Evolutionary conservation across 371 early-diverging fungal species (phyloP).

Genomic region (Batkoa obscura): DNA sequence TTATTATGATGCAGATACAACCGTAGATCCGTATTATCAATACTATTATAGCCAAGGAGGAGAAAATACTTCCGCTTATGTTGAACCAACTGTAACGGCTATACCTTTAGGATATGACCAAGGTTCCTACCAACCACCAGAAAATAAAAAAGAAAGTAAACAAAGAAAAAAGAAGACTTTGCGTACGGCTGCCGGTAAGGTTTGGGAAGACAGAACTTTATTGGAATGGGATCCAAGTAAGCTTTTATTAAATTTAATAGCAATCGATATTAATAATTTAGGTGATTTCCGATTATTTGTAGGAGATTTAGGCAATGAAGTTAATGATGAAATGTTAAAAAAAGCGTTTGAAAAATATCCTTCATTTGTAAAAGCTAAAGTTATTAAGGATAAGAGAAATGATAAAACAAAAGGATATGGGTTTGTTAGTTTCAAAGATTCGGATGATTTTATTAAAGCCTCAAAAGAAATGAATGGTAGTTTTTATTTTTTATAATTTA

Average conservation of each 20-base stretch:
- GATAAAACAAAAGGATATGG: conserved; percentile 67
- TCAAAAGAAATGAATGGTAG: conserved; percentile 81
- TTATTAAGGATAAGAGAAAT: conserved; percentile 56
- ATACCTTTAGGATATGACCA: conserved; percentile 5
- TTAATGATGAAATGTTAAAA: conserved; percentile 54
- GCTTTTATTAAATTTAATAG: conserved; percentile 5
- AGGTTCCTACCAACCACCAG: conserved; percentile 1
- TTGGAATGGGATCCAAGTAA: conserved; percentile 73
- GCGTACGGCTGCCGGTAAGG: conserved; percentile 76
- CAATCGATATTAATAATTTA: conserved; percentile 9
- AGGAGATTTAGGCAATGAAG: conserved; percentile 79
- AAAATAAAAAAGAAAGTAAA: conserved; percentile 10
- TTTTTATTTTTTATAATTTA: background rate
- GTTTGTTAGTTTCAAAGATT: conserved; percentile 64
- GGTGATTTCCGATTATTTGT: conserved; percentile 74
- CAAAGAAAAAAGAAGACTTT: conserved; percentile 31
- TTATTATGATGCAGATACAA: no score
- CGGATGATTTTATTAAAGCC: conserved; percentile 65
- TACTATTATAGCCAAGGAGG: no score
- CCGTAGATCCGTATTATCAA: no score
- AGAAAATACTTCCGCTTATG: no score
- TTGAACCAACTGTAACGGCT: no score
- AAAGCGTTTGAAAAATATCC: conserved; percentile 65
- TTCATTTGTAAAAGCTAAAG: conserved; percentile 48
- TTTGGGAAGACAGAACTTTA: conserved; percentile 85